A percentile compares a stretch with the other conserved stretches of the same genome.
Conservation (phyloP, 2,329 filamentous ascomycete species). For the Fusarium foetens region DNA sequence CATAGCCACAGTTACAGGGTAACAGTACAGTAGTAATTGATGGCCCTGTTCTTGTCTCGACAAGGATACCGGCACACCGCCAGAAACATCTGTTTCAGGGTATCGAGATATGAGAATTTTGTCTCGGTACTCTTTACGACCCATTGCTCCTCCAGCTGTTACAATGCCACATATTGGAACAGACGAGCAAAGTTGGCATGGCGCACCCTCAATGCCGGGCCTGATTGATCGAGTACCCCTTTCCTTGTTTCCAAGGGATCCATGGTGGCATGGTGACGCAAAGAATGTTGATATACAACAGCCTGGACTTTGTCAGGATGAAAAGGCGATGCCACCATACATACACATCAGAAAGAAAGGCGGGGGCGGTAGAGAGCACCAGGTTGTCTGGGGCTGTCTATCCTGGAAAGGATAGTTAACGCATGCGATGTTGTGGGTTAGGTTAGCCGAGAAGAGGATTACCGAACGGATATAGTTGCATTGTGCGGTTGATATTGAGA, state of each 20-base stretch:
- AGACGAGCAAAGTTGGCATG: constrained; percentile 1
- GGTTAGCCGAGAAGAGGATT: background rate
- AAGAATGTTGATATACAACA: background rate
- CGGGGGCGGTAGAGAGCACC: background rate
- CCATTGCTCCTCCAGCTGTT: background rate
- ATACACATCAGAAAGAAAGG: background rate
- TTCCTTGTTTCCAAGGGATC: background rate
- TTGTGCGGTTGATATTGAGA: background rate
- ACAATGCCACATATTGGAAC: background rate
- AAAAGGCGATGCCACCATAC: background rate
- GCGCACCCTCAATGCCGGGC: background rate
- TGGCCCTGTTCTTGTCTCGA: constrained; percentile 8
- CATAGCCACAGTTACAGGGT: constrained; percentile 16
- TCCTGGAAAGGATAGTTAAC: background rate
- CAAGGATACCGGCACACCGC: constrained; percentile 34
- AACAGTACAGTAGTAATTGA: background rate
- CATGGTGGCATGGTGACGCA: background rate
- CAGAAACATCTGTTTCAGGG: constrained; percentile 35
- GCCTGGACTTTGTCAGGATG: background rate
- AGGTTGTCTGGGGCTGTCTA: background rate
- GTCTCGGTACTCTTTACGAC: background rate
- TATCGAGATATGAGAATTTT: constrained; percentile 26
- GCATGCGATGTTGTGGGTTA: background rate
- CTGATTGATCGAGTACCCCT: background rate
- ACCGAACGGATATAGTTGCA: background rate